These are phyloP conservation scores for Dryas integrifolia DNA, from an alignment of 331 rosid species.

Conservation along the genomic window DNA sequence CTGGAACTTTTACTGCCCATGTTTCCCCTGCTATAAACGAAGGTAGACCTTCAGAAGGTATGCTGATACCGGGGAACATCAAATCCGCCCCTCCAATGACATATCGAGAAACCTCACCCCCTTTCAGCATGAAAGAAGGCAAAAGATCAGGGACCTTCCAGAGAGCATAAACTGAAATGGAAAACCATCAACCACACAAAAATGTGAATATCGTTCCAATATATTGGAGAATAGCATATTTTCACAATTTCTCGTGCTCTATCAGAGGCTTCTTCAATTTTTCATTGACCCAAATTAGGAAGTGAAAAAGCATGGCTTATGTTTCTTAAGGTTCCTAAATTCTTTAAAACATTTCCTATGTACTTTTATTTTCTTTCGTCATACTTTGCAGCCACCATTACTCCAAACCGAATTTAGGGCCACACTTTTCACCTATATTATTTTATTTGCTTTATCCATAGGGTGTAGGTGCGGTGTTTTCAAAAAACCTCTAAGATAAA, in stretches of 20 bases:
- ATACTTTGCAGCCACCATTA: background rate
- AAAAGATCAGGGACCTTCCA: constrained; percentile 82
- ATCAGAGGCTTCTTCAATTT: background rate
- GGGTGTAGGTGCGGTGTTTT: background rate
- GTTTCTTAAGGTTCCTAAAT: too few species aligned
- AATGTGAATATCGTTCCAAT: background rate
- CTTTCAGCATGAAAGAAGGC: constrained; percentile 79
- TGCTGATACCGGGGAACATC: constrained; percentile 91
- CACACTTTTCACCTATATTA: background rate
- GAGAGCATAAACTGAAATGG: constrained; percentile 70
- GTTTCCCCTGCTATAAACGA: constrained; percentile 64
- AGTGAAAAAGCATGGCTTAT: background rate
- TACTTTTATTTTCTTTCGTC: background rate
- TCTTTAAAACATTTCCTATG: background rate
- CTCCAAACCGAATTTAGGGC: constrained; percentile 1
- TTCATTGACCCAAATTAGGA: background rate
- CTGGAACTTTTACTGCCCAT: constrained; percentile 95
- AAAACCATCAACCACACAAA: background rate
- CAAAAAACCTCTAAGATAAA: background rate
- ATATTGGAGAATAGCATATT: background rate
- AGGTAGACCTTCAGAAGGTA: constrained; percentile 83
- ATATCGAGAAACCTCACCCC: constrained; percentile 82
- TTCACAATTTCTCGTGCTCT: background rate
- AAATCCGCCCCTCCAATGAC: constrained; percentile 92
- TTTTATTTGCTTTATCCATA: background rate